A percentile compares a stretch with the other conserved stretches of the same genome.
phyloP scores from a whole-genome alignment of 2,329 filamentous ascomycete species.

The Ophiocordyceps australis region DNA sequence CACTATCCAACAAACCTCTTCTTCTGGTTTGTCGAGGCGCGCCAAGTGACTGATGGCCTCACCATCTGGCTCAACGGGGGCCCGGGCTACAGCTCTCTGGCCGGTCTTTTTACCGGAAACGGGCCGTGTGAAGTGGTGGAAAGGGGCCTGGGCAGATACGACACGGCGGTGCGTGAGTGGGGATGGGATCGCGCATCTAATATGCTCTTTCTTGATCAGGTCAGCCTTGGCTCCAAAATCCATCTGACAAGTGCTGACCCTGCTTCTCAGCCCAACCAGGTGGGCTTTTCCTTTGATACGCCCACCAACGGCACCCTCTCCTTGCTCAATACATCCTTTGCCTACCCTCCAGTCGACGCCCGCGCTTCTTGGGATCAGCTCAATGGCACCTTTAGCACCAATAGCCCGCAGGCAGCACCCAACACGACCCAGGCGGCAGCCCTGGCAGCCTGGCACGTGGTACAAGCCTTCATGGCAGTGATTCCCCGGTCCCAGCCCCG shows the following conservation, averaged over 20 bases:
- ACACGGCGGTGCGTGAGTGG: slow-evolving; percentile 40
- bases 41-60: slow-evolving; percentile 20
- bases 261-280: slow-evolving; percentile 42
- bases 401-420: slow-evolving; percentile 25
- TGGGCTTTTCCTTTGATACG: slow-evolving; percentile 50
- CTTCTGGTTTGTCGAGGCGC: slow-evolving; percentile 30
- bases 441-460: slow-evolving; percentile 45
- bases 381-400: slow-evolving; percentile 49
- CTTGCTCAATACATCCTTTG: slow-evolving; percentile 20
- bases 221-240: slow-evolving; percentile 9
- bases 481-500: slow-evolving; percentile 41
- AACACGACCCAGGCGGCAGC: slow-evolving; percentile 39
- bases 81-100: slow-evolving; percentile 45
- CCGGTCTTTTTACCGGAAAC: slow-evolving; percentile 42
- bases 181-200: slow-evolving; percentile 42
- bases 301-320: slow-evolving; percentile 41
- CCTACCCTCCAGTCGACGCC: slow-evolving; percentile 7
- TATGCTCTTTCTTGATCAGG: slow-evolving; percentile 39
- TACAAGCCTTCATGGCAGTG: slow-evolving; percentile 39
- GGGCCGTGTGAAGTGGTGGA: slow-evolving; percentile 35
- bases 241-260: not conserved
- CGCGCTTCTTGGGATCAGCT: slow-evolving; percentile 17
- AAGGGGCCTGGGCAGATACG: slow-evolving; percentile 25
- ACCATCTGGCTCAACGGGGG: slow-evolving; percentile 52
- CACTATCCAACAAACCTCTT: slow-evolving; percentile 30